Evolutionary conservation across 1,284 basidiomycete species (phyloP).

Genomic region (Earliella scabrosa): DNA sequence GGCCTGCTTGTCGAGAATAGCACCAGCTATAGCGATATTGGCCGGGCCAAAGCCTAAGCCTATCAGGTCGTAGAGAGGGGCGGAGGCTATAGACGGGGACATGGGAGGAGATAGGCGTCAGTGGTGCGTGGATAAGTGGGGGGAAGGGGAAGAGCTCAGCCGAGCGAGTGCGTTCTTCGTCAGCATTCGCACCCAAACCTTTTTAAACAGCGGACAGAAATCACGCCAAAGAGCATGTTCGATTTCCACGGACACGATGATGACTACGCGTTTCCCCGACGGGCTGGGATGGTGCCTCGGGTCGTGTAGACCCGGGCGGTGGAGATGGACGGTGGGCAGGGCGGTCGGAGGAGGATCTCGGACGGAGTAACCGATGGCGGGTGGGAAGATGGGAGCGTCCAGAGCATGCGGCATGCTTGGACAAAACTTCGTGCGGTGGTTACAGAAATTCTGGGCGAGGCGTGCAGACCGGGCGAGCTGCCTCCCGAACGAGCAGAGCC

Average conservation of each 20-base stretch:
- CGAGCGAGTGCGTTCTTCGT: constrained; percentile 11
- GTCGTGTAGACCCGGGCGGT: constrained; percentile 10
- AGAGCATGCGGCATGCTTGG: constrained; percentile 1
- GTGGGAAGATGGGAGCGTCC: neutral
- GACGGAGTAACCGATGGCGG: constrained; percentile 14
- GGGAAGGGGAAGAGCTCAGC: constrained; percentile 10
- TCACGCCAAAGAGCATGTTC: constrained; percentile 6
- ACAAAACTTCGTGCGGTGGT: neutral
- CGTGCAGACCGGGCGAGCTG: neutral
- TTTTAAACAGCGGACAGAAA: constrained; percentile 22
- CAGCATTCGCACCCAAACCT: constrained; percentile 10
- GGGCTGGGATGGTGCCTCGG: constrained; percentile 5
- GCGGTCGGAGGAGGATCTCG: constrained; percentile 2
- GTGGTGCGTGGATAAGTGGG: constrained; percentile 10
- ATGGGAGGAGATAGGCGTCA: constrained; percentile 8
- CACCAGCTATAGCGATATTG: constrained; percentile 60
- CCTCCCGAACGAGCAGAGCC: neutral
- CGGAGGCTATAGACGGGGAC: constrained; percentile 8
- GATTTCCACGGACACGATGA: constrained; percentile 17
- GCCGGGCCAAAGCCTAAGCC: constrained; percentile 66
- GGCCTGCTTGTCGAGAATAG: constrained; percentile 47
- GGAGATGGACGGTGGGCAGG: neutral
- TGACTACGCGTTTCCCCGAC: neutral
- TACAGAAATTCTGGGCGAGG: constrained; percentile 1
- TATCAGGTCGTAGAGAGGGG: constrained; percentile 49